These are phyloP conservation scores for Bondarzewia mesenterica DNA, from an alignment of 1,284 basidiomycete genomes.

Conservation along the genomic window DNA sequence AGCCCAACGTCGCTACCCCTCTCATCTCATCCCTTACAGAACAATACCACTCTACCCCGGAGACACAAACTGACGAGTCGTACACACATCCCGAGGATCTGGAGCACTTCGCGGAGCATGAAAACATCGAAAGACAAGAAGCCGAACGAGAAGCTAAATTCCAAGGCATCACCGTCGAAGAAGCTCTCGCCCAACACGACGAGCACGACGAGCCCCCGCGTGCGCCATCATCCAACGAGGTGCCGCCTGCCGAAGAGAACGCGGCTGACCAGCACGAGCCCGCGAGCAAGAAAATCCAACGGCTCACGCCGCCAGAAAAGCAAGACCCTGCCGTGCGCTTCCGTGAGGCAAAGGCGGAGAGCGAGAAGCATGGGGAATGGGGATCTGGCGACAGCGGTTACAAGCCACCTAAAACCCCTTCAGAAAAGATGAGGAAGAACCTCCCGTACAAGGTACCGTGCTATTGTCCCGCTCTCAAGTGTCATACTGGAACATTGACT, in stretches of 20 bases:
- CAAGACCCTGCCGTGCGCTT: slow-evolving; percentile 57
- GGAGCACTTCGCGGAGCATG: slow-evolving; percentile 86
- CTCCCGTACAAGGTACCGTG: slow-evolving; percentile 75
- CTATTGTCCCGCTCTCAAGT: slow-evolving; percentile 6
- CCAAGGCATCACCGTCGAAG: slow-evolving; percentile 73
- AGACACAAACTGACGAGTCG: slow-evolving; percentile 93
- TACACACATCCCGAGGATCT: slow-evolving; percentile 91
- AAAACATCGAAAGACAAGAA: slow-evolving; percentile 81
- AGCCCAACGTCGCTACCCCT: neutral
- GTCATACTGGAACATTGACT: slow-evolving; percentile 30
- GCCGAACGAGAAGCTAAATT: slow-evolving; percentile 75
- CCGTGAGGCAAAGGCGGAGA: slow-evolving; percentile 44
- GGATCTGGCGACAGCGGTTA: slow-evolving; percentile 68
- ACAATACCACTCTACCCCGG: slow-evolving; percentile 89
- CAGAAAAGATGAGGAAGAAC: slow-evolving; percentile 71
- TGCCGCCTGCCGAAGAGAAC: slow-evolving; percentile 17
- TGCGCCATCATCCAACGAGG: slow-evolving; percentile 7
- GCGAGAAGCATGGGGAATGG: slow-evolving; percentile 52
- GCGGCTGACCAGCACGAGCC: slow-evolving; percentile 14
- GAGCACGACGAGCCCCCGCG: slow-evolving; percentile 6
- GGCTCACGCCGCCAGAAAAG: slow-evolving; percentile 52
- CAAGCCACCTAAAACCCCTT: slow-evolving; percentile 58
- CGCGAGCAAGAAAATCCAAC: slow-evolving; percentile 43
- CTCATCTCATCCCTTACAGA: slow-evolving; percentile 33
- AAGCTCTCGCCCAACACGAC: slow-evolving; percentile 49